A percentile compares a stretch with the other conserved stretches of the same genome.
Conservation (phyloP, 768 basidiomycete genomes). For the Scleroderma bovista region DNA sequence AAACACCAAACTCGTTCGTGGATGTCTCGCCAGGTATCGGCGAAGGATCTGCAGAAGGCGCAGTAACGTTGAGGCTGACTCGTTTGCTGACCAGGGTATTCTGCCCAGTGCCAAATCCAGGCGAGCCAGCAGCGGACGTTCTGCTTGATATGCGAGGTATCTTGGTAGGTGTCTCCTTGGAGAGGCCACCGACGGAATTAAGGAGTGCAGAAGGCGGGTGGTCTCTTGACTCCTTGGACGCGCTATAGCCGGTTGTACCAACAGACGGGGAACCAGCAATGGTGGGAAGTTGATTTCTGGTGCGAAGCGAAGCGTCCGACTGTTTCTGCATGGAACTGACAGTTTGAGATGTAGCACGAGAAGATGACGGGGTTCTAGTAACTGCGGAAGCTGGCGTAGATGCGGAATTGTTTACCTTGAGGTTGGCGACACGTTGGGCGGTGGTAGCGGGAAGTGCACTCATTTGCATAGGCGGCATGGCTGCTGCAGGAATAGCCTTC, state of each 20-base stretch:
- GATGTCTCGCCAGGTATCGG: constrained; percentile 44
- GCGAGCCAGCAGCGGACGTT: constrained; percentile 69
- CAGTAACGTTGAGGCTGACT: constrained; percentile 55
- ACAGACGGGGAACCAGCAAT: constrained; percentile 94
- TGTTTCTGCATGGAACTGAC: constrained; percentile 85
- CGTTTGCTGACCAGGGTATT: constrained; percentile 51
- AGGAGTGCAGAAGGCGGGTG: constrained; percentile 46
- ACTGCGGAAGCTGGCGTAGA: constrained; percentile 40
- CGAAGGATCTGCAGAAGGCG: constrained; percentile 60
- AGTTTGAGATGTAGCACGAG: constrained; percentile 74
- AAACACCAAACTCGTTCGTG: constrained; percentile 76
- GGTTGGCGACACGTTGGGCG: constrained; percentile 77
- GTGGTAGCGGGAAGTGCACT: constrained; percentile 76
- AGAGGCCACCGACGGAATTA: constrained; percentile 46
- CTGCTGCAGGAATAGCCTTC: constrained; percentile 63
- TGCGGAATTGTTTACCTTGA: constrained; percentile 52
- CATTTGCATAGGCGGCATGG: constrained; percentile 88
- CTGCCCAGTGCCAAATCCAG: constrained; percentile 54
- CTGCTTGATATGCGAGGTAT: constrained; percentile 90
- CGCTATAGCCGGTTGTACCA: constrained; percentile 51
- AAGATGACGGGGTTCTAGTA: constrained; percentile 41
- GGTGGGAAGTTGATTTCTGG: constrained; percentile 74
- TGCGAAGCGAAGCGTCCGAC: constrained; percentile 76
- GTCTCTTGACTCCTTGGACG: constrained; percentile 52
- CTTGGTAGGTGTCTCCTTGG: constrained; percentile 88